A percentile compares a stretch with the other conserved stretches of the same genome.
phyloP scores from a whole-genome alignment of 371 early-diverging fungal species.

The Phascolomyces articulosus region DNA sequence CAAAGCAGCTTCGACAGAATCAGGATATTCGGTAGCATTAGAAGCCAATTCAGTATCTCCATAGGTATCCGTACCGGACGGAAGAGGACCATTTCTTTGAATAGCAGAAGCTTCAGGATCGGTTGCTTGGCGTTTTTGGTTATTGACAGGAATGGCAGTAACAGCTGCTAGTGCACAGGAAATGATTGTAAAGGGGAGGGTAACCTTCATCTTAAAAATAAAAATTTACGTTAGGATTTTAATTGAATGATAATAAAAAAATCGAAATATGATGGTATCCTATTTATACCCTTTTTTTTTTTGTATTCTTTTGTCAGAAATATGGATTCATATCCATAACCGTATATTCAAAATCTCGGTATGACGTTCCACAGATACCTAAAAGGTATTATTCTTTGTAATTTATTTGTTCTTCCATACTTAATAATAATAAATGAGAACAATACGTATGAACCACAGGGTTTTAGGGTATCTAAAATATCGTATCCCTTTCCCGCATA shows the following conservation, averaged over 20 bases:
- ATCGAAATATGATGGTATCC: too few species aligned
- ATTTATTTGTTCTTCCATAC: too few species aligned
- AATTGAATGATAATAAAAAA: neutral
- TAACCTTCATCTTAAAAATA: neutral
- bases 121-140: neutral
- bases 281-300: too few species aligned
- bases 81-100: slow-evolving; percentile 17
- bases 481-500: too few species aligned
- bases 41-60: slow-evolving; percentile 13
- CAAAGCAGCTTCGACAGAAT: neutral
- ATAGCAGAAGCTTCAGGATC: slow-evolving; percentile 17
- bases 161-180: neutral
- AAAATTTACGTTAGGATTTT: neutral
- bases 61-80: slow-evolving; percentile 10
- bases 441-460: too few species aligned
- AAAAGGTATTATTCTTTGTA: too few species aligned
- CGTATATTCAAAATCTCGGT: too few species aligned
- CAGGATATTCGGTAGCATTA: slow-evolving; percentile 14
- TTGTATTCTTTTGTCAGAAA: too few species aligned
- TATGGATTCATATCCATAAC: too few species aligned
- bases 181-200: neutral
- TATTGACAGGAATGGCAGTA: neutral
- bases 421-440: too few species aligned
- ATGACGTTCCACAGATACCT: too few species aligned
- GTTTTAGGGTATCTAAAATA: too few species aligned